Percentiles rank a stretch among this genome's conserved stretches.
Conservation (phyloP, 2,329 filamentous ascomycete genomes). For the Pseudogymnoascus sp. region DNA sequence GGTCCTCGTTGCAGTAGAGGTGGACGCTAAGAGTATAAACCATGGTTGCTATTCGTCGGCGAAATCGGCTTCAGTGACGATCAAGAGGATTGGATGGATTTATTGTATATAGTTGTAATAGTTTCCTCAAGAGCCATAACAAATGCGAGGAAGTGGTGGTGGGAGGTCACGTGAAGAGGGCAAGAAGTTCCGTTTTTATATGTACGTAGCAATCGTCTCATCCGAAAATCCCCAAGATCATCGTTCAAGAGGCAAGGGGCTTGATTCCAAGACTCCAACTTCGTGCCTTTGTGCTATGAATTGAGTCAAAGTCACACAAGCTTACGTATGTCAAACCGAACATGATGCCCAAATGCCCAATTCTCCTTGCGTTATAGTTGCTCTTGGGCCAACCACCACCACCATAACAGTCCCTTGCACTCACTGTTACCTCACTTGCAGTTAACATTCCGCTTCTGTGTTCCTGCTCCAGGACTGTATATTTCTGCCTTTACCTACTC, state of each 20-base stretch:
- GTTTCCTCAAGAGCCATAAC: not conserved
- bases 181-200: not conserved
- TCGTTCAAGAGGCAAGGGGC: not conserved
- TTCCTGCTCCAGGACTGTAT: not conserved
- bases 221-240: not conserved
- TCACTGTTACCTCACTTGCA: not conserved
- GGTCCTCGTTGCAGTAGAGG: slow-evolving; percentile 62
- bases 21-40: slow-evolving; percentile 65
- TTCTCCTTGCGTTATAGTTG: not conserved
- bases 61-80: not conserved
- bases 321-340: not conserved
- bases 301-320: not conserved
- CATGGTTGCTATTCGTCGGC: slow-evolving; percentile 35
- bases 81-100: not conserved
- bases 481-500: not conserved
- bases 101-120: not conserved
- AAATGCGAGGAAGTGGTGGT: not conserved
- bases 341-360: not conserved
- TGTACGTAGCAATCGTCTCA: not conserved
- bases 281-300: not conserved
- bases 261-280: not conserved
- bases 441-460: not conserved
- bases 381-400: not conserved
- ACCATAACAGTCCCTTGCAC: not conserved
- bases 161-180: not conserved